These are phyloP conservation scores for Fusarium sp. DNA, from an alignment of 2,329 filamentous ascomycete genomes.

Conservation along the genomic window DNA sequence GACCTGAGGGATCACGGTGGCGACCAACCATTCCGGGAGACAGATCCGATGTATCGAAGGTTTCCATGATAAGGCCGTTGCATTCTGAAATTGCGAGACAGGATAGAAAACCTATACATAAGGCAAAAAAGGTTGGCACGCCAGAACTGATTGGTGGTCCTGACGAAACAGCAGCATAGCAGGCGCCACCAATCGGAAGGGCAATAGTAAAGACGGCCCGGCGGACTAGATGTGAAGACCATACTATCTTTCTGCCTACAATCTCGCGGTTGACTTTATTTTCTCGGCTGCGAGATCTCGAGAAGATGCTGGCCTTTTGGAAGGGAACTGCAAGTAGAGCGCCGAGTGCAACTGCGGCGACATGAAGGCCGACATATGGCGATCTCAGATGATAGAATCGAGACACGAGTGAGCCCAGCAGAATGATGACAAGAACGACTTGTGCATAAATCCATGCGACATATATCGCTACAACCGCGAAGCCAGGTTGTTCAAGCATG, in stretches of 20 bases:
- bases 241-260: conserved; percentile 69
- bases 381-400: conserved; percentile 72
- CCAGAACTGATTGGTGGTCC: conserved; percentile 69
- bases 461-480: conserved; percentile 77
- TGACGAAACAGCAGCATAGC: conserved; percentile 73
- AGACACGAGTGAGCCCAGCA: conserved; percentile 77
- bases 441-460: conserved; percentile 82
- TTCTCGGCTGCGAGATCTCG: conserved; percentile 67
- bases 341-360: conserved; percentile 73
- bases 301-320: conserved; percentile 76
- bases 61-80: conserved; percentile 81
- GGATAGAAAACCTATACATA: conserved; percentile 74
- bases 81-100: conserved; percentile 81
- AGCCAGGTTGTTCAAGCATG: conserved; percentile 80
- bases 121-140: conserved; percentile 74
- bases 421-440: conserved; percentile 75
- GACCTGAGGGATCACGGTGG: conserved; percentile 54
- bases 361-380: conserved; percentile 72
- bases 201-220: conserved; percentile 73
- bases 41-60: conserved; percentile 82
- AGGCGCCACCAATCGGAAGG: conserved; percentile 72
- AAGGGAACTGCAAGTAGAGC: conserved; percentile 77
- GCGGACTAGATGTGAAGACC: conserved; percentile 78
- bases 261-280: conserved; percentile 74
- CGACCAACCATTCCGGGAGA: conserved; percentile 74